Evolutionary conservation across 2,329 filamentous ascomycete genomes (phyloP), one percentile per base, ranked within the genome.

Genomic region (Trichoderma sp.): DNA sequence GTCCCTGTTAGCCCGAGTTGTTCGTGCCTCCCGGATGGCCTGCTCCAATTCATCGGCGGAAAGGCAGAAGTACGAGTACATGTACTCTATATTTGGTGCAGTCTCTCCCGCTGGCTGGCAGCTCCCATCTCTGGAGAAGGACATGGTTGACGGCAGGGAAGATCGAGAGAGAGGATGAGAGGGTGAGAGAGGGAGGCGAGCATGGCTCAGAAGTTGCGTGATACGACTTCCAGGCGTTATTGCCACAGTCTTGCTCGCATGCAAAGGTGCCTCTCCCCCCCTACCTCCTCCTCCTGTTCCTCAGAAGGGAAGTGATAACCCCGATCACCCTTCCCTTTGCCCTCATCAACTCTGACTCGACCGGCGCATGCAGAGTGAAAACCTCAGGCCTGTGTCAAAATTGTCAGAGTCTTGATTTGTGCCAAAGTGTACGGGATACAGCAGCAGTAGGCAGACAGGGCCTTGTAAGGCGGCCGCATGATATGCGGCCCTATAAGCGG

Each of bases 401-500:
- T 55, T 54, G 50, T 7, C 34, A 55, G 41, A 55, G 50, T 34
- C 26, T 47, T 55, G 19, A 54, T 54, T 62, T 63, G 60, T 63
- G 60, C 60, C 55, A 39, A 39, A 63, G 50, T 39, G 48, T 55
- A 47, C 41, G 41, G 60, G 45, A 55, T 28, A 52, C 52, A 62
- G 30, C 34, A 39, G 34, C 34, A 34, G 30, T 7, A 34, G 30
- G 48, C 59, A 54, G 48, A 39, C 48, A 55, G 60, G 50, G 50
- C 60, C 26, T 39, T 45, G 60, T 63, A 67, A 67, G 68, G 64
- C 64, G 71, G 71, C 66, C 69, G 69, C 70, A 64, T 68, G 41
- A 60, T 59, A 71, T 69, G 71, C 71, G 71, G 68, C 71, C 70
- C 66, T 66, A 52, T 57, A 52, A 63, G 61, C 64, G 59, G 60